phyloP scores from a whole-genome alignment of 2,329 filamentous ascomycete species.

The Epichloe aotearoae region DNA sequence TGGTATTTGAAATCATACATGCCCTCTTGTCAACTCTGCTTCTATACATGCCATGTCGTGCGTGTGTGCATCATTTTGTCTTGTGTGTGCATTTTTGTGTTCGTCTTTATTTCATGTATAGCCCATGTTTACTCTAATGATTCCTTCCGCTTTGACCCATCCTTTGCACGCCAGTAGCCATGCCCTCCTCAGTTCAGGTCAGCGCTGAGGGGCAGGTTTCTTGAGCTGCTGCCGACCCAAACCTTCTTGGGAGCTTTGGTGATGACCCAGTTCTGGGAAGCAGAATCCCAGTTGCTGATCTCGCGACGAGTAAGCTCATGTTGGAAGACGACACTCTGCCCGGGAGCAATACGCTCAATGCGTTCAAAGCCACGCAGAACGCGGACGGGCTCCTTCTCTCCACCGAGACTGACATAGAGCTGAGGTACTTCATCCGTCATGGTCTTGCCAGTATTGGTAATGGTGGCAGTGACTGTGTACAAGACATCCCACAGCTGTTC shows the following conservation, averaged over 20 bases:
- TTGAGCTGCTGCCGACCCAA: conserved; percentile 41
- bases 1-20: too few relatives aligned
- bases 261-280: conserved; percentile 73
- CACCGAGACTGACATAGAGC: conserved; percentile 70
- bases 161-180: too few relatives aligned
- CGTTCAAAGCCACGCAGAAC: conserved; percentile 73
- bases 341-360: conserved; percentile 52
- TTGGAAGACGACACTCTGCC: conserved; percentile 52
- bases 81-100: not conserved
- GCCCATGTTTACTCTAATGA: not conserved
- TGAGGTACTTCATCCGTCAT: conserved; percentile 62
- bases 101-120: not conserved
- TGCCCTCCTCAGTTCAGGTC: not conserved
- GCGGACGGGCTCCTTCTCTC: conserved; percentile 52
- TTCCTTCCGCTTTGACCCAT: not conserved
- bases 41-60: not conserved
- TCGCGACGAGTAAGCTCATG: conserved; percentile 66
- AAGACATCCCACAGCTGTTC: conserved; percentile 52
- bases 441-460: conserved; percentile 57
- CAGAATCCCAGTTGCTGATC: conserved; percentile 74
- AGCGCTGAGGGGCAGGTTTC: conserved; percentile 34
- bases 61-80: too few relatives aligned
- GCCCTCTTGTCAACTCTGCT: not conserved
- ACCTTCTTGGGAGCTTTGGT: conserved; percentile 37
- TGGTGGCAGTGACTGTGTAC: conserved; percentile 52